These are phyloP conservation scores for Luzula sylvatica DNA, from an alignment of 176 grass and related monocot genomes.

Conservation along the genomic window DNA sequence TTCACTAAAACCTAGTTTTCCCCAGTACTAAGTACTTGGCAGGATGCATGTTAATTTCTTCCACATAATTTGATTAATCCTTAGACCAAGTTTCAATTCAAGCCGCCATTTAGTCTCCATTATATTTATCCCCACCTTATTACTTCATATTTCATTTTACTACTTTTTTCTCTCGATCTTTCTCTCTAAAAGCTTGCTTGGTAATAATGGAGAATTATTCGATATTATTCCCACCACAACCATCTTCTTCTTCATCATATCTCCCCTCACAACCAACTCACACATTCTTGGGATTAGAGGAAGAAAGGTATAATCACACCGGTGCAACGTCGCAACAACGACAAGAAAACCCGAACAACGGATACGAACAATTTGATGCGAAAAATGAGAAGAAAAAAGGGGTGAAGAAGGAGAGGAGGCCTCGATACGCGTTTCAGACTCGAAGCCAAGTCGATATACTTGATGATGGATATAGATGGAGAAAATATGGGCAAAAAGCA, in stretches of 20 bases:
- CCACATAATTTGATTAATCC: neutral
- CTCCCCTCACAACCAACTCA: slow-evolving; percentile 11
- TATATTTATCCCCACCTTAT: slow-evolving; percentile 19
- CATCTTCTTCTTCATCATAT: slow-evolving; percentile 29
- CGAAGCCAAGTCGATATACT: slow-evolving; percentile 89
- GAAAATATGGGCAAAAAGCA: slow-evolving; percentile 91
- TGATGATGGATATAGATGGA: slow-evolving; percentile 88
- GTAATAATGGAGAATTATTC: slow-evolving; percentile 45
- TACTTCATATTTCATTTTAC: slow-evolving; percentile 26
- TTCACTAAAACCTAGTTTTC: no score
- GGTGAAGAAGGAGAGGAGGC: slow-evolving; percentile 53
- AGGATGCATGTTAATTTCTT: slow-evolving; percentile 14
- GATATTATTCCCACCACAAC: slow-evolving; percentile 36
- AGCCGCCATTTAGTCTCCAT: neutral
- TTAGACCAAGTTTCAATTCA: slow-evolving; percentile 10
- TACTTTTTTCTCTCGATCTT: neutral
- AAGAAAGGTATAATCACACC: slow-evolving; percentile 20
- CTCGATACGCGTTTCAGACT: slow-evolving; percentile 70
- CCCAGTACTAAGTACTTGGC: neutral
- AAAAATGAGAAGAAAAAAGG: slow-evolving; percentile 37
- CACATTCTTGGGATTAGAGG: slow-evolving; percentile 14
- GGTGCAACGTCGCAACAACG: slow-evolving; percentile 2
- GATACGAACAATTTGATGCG: neutral
- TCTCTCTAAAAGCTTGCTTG: neutral
- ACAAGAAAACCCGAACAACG: slow-evolving; percentile 19